A percentile compares a stretch with the other conserved stretches of the same genome.
These are phyloP conservation scores for Fusarium chlamydosporum DNA, from an alignment of 2,329 filamentous ascomycete genomes.

Conservation along the genomic window DNA sequence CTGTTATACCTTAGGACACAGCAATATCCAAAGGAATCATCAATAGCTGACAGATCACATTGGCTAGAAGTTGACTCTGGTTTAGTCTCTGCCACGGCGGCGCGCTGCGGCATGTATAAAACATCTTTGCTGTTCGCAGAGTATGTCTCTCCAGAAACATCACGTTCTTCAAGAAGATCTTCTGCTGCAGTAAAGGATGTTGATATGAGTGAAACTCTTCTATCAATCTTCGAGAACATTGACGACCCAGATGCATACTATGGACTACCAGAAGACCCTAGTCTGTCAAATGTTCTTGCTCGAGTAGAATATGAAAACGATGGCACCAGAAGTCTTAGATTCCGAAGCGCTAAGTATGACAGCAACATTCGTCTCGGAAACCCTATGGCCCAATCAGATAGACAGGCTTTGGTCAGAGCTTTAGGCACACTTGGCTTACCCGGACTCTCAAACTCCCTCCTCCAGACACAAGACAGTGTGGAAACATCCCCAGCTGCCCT, in stretches of 20 bases:
- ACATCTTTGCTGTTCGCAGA: constrained; percentile 88
- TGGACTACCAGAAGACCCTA: constrained; percentile 84
- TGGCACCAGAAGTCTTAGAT: constrained; percentile 87
- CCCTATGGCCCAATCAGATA: constrained; percentile 69
- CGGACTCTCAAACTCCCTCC: constrained; percentile 84
- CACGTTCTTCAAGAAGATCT: constrained; percentile 74
- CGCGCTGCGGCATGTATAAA: constrained; percentile 86
- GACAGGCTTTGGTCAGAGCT: constrained; percentile 79
- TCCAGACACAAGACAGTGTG: constrained; percentile 75
- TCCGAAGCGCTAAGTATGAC: constrained; percentile 91
- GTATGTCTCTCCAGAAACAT: constrained; percentile 71
- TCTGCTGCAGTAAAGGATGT: constrained; percentile 66
- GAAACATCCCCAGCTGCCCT: constrained; percentile 71
- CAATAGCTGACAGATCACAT: constrained; percentile 80
- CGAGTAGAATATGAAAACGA: constrained; percentile 91
- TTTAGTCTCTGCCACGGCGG: constrained; percentile 78
- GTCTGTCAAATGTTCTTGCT: constrained; percentile 81
- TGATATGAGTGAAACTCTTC: constrained; percentile 76
- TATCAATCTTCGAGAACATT: constrained; percentile 89
- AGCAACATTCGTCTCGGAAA: constrained; percentile 79
- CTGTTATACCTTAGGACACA: constrained; percentile 92
- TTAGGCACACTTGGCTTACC: constrained; percentile 86
- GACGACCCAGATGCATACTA: constrained; percentile 98
- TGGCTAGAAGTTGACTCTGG: constrained; percentile 91
- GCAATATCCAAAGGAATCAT: constrained; percentile 78